Conservation (phyloP, 208 protist species). For the Ichthyophonus hoferi region DNA sequence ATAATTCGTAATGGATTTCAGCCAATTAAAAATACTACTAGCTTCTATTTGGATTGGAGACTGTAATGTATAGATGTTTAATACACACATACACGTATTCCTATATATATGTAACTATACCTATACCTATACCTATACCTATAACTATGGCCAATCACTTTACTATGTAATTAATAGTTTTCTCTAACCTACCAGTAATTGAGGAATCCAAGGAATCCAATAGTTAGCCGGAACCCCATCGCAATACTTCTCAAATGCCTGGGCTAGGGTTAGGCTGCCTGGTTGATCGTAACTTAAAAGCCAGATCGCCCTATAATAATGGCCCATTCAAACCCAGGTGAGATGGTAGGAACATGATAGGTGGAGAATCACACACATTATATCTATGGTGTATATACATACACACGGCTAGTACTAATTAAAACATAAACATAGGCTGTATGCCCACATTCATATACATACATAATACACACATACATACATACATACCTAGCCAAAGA, state of each 20-base stretch:
- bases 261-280: background rate
- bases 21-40: no score
- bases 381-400: no score
- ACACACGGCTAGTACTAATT: no score
- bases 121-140: background rate
- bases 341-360: no score
- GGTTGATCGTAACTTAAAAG: slow-evolving; percentile 34
- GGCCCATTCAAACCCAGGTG: no score
- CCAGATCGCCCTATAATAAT: slow-evolving; percentile 38
- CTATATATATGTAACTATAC: background rate
- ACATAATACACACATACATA: background rate
- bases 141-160: background rate
- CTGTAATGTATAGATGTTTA: background rate
- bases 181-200: slow-evolving; percentile 19
- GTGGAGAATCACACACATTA: no score
- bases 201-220: slow-evolving; percentile 45
- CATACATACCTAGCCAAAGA: background rate
- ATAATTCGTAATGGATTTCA: no score
- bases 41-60: no score
- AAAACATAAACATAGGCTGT: no score
- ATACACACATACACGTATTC: background rate
- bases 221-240: slow-evolving; percentile 19
- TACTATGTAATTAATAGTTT: background rate
- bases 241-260: slow-evolving; percentile 15
- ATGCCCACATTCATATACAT: no score